phyloP scores from a whole-genome alignment of 352 stramenopile genomes.

The Globisporangium solare region DNA sequence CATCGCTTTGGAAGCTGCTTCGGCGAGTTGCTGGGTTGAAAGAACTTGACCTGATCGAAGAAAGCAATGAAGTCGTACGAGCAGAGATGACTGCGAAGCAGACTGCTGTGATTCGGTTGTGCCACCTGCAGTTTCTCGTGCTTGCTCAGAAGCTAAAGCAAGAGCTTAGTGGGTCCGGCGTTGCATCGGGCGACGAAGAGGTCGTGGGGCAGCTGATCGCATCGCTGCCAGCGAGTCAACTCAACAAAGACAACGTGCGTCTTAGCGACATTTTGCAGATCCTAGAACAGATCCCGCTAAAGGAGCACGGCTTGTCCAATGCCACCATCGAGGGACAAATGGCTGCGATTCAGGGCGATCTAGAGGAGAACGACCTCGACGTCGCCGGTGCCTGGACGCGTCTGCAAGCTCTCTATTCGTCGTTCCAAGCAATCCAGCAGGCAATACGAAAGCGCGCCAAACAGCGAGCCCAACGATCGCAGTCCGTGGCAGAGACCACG shows the following conservation, averaged over 20 bases:
- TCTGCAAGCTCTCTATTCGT: conserved; percentile 36
- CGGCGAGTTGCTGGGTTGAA: neutral
- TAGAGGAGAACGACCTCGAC: conserved; percentile 17
- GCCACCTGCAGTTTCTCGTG: conserved; percentile 37
- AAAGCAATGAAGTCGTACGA: neutral
- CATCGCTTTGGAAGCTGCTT: conserved; percentile 26
- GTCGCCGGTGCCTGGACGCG: conserved; percentile 22
- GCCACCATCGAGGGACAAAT: conserved; percentile 25
- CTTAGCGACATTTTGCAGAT: conserved; percentile 17
- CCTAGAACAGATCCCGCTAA: conserved; percentile 32
- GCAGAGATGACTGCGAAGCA: conserved; percentile 16
- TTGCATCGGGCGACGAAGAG: conserved; percentile 13
- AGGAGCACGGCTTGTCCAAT: conserved; percentile 24
- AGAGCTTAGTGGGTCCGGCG: conserved; percentile 24
- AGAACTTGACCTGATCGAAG: neutral
- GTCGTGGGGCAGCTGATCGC: conserved; percentile 22
- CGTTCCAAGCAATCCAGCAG: conserved; percentile 36
- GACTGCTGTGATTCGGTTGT: conserved; percentile 28
- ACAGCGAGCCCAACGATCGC: conserved; percentile 14
- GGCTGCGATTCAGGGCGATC: conserved; percentile 20
- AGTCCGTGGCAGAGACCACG: conserved; percentile 19
- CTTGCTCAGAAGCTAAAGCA: conserved; percentile 43
- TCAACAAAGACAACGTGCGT: conserved; percentile 6
- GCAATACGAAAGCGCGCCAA: conserved; percentile 25
- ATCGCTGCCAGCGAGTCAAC: conserved; percentile 16